A percentile compares a stretch with the other conserved stretches of the same genome.
Evolutionary conservation across 306 rosid species (phyloP).

Genomic region (Delonix regia): DNA sequence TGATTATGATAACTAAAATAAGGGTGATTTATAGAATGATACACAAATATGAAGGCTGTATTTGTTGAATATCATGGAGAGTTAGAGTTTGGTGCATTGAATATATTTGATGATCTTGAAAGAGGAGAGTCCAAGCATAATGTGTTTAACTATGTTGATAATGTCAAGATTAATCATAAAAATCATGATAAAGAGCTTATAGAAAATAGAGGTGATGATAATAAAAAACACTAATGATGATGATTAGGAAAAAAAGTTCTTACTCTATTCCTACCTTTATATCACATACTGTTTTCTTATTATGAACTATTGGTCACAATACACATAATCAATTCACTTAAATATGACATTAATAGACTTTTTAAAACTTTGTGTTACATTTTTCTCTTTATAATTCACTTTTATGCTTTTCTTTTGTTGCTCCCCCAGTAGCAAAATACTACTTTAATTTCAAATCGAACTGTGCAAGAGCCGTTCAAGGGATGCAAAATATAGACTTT

Average conservation of each 20-base stretch:
- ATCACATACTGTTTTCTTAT: background rate
- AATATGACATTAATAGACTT: background rate
- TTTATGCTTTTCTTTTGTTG: background rate
- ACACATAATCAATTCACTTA: background rate
- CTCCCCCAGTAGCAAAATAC: background rate
- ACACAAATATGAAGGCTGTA: background rate
- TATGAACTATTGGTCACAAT: background rate
- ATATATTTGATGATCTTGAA: background rate
- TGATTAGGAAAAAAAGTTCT: constrained; percentile 4
- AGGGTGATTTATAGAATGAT: background rate
- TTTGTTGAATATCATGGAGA: background rate
- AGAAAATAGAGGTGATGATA: background rate
- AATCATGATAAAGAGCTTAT: background rate
- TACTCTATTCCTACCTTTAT: background rate
- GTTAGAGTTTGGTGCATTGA: background rate
- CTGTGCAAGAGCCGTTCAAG: background rate
- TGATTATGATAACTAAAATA: background rate
- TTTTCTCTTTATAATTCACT: background rate
- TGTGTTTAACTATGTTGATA: background rate
- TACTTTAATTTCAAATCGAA: background rate
- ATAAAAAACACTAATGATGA: background rate
- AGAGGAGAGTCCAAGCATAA: background rate
- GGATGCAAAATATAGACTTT: background rate
- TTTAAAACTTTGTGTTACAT: background rate
- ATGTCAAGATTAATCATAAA: constrained; percentile 1